Conservation (phyloP, 2,329 filamentous ascomycete species). For the Ascochyta rabiei region DNA sequence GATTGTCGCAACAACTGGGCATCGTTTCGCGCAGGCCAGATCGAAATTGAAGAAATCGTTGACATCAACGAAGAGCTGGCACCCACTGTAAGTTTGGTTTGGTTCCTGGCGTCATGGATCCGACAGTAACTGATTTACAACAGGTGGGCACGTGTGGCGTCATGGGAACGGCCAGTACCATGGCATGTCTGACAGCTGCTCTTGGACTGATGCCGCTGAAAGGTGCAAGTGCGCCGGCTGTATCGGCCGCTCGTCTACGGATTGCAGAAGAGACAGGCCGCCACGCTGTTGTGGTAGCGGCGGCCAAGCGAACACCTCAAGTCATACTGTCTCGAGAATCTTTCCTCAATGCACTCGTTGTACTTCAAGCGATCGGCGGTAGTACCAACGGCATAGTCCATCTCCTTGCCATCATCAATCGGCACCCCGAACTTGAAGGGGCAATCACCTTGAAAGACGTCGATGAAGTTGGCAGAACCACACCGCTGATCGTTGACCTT, state of each 20-base stretch:
- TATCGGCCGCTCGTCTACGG: conserved; percentile 58
- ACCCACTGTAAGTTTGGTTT: conserved; percentile 61
- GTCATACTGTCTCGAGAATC: conserved; percentile 54
- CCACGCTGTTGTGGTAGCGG: conserved; percentile 54
- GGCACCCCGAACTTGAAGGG: conserved; percentile 64
- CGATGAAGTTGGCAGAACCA: conserved; percentile 76
- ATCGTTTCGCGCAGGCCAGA: conserved; percentile 66
- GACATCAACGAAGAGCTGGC: conserved; percentile 75
- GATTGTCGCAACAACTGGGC: conserved; percentile 79
- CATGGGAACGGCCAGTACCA: conserved; percentile 64
- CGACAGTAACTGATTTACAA: not conserved
- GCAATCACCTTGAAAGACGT: conserved; percentile 80
- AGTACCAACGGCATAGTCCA: conserved; percentile 54
- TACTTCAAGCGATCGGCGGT: conserved; percentile 54
- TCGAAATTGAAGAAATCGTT: conserved; percentile 75
- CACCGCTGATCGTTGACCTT: conserved; percentile 82
- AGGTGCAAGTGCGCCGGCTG: conserved; percentile 60
- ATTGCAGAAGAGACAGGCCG: conserved; percentile 62
- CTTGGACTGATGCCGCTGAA: conserved; percentile 60
- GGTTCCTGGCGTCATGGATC: not conserved
- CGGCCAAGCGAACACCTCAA: conserved; percentile 51
- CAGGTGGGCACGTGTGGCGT: conserved; percentile 61
- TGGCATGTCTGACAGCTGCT: conserved; percentile 60
- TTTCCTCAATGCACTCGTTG: conserved; percentile 55
- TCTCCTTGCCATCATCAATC: conserved; percentile 55